Conservation (phyloP, 2,329 filamentous ascomycete species). For the Xylaria sp. region DNA sequence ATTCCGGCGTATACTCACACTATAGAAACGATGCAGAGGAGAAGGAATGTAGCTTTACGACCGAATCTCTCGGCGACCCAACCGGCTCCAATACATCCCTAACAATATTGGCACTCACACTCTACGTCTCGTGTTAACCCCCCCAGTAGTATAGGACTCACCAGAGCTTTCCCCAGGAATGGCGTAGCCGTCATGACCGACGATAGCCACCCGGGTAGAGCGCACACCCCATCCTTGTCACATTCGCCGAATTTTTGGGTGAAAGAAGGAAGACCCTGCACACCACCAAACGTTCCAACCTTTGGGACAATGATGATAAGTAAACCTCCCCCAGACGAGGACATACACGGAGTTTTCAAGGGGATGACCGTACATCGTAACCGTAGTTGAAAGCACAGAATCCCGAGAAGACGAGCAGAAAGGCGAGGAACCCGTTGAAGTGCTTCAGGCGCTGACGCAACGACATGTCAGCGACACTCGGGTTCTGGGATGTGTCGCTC, state of each 20-base stretch:
- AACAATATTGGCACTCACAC: not conserved
- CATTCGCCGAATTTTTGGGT: not conserved
- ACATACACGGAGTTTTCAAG: not conserved
- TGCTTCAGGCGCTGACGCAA: constrained; percentile 1
- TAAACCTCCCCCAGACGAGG: not conserved
- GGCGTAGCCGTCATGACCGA: not conserved
- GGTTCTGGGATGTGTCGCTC: not conserved
- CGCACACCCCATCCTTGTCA: not conserved
- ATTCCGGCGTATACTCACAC: not conserved
- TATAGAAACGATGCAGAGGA: not conserved
- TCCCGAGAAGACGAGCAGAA: not conserved
- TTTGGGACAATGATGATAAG: not conserved
- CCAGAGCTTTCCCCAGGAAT: not conserved
- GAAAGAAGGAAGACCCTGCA: constrained; percentile 1
- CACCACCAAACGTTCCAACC: not conserved
- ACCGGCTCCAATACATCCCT: not conserved
- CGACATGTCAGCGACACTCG: not conserved
- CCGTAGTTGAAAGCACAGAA: not conserved
- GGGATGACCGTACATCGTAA: not conserved
- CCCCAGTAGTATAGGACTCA: not conserved
- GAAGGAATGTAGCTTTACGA: not conserved
- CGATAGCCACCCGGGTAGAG: not conserved
- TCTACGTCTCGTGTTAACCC: not conserved
- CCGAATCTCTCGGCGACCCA: not conserved
- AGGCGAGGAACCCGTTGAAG: not conserved